A percentile compares a stretch with the other conserved stretches of the same genome.
Evolutionary conservation across 345 rosid genomes (phyloP).

Genomic region (Erysimum cheiranthoides): DNA sequence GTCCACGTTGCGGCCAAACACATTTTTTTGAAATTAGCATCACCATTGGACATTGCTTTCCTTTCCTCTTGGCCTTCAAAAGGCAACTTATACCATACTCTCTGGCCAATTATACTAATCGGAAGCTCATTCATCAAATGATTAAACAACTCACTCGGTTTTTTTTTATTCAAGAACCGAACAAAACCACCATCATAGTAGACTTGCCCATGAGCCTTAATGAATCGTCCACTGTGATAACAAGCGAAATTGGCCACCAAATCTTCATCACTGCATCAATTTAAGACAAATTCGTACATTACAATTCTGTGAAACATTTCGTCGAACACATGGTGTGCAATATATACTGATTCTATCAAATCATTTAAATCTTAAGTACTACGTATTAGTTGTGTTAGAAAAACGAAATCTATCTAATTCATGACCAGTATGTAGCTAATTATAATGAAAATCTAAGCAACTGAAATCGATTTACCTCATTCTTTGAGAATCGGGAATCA

Average conservation of each 20-base stretch:
- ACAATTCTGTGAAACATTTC: no score
- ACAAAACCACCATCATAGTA: background rate
- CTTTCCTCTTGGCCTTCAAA: background rate
- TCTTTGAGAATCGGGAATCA: no score
- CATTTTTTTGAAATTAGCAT: background rate
- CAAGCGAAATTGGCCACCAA: background rate
- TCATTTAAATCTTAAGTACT: no score
- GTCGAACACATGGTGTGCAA: no score
- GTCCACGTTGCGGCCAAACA: background rate
- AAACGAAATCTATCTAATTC: no score
- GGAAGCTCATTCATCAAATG: background rate
- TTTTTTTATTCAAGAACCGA: background rate
- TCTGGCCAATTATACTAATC: background rate
- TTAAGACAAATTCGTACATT: no score
- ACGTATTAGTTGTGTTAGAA: no score
- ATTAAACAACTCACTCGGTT: background rate
- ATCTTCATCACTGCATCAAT: background rate
- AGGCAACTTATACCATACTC: background rate
- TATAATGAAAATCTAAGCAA: no score
- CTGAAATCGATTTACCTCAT: no score
- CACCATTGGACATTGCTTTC: background rate
- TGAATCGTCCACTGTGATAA: background rate
- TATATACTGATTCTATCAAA: no score
- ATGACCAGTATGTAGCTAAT: no score
- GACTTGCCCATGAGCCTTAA: background rate